Conservation (phyloP, 306 rosid species). For the Quercus aquifolioides region DNA sequence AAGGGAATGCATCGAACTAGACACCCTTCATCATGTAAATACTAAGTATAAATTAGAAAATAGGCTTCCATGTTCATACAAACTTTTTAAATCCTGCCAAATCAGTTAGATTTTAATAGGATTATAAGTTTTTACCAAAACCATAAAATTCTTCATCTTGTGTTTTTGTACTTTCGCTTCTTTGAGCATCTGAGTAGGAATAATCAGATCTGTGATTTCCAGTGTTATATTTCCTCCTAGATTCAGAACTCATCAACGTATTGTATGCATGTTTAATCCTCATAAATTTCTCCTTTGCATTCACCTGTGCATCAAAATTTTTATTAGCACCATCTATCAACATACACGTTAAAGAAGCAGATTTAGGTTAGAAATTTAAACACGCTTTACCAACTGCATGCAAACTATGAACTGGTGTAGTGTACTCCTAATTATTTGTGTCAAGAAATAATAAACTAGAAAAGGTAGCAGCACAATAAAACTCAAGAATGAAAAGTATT, state of each 20-base stretch:
- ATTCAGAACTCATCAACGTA: conserved; percentile 70
- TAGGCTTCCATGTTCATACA: not conserved
- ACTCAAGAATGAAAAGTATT: not conserved
- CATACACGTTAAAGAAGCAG: not conserved
- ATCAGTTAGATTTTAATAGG: not conserved
- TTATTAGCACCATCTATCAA: conserved; percentile 1
- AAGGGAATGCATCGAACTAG: not conserved
- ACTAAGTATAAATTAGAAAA: not conserved
- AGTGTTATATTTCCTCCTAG: conserved; percentile 68
- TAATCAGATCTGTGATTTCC: conserved; percentile 49
- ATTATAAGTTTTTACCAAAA: conserved; percentile 50
- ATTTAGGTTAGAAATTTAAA: not conserved
- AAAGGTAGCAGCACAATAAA: not conserved
- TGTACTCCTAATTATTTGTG: not conserved
- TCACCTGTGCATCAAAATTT: conserved; percentile 45
- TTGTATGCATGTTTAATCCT: conserved; percentile 92
- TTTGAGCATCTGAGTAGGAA: conserved; percentile 44
- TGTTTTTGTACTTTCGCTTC: conserved; percentile 43
- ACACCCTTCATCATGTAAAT: not conserved
- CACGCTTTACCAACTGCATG: not conserved
- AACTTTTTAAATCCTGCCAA: not conserved
- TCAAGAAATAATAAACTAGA: conserved; percentile 8
- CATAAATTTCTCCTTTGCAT: conserved; percentile 91
- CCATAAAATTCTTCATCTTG: conserved; percentile 82
- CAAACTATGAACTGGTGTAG: not conserved